These are phyloP conservation scores for Lactarius sanguifluus DNA, from an alignment of 768 basidiomycete genomes.

Conservation along the genomic window DNA sequence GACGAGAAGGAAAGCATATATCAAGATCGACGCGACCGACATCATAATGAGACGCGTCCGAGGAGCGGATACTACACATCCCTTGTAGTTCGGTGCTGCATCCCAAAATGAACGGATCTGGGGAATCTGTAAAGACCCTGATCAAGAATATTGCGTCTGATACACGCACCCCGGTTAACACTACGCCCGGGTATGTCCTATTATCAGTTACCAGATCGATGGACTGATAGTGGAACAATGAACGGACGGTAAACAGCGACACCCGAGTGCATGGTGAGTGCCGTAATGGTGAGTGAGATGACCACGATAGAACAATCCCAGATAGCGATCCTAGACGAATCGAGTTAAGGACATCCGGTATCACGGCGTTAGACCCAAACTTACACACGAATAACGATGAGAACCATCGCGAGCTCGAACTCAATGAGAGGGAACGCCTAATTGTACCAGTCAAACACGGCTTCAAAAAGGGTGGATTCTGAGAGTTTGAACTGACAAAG, in stretches of 20 bases:
- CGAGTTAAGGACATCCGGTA: background rate
- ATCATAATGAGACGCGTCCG: constrained; percentile 2
- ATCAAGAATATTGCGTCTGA: background rate
- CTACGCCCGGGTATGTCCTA: background rate
- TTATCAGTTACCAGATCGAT: background rate
- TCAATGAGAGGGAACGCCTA: constrained; percentile 18
- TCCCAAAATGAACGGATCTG: constrained; percentile 13
- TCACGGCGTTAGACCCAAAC: background rate
- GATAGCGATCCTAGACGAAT: constrained; percentile 10
- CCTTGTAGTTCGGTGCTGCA: constrained; percentile 9
- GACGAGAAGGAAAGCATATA: constrained; percentile 14
- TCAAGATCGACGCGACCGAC: constrained; percentile 8
- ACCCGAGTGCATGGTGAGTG: constrained; percentile 6
- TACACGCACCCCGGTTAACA: constrained; percentile 14
- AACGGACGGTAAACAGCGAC: constrained; percentile 7
- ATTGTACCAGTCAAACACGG: background rate
- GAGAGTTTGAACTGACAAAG: constrained; percentile 7
- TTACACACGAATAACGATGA: constrained; percentile 21
- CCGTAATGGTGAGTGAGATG: background rate
- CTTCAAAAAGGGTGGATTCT: background rate
- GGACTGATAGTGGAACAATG: background rate
- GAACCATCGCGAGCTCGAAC: constrained; percentile 12
- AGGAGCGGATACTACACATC: constrained; percentile 2
- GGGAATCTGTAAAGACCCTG: background rate
- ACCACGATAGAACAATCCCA: background rate